These are phyloP conservation scores for Scutellaria barbata DNA, from an alignment of 257 asterid genomes.

Conservation along the genomic window DNA sequence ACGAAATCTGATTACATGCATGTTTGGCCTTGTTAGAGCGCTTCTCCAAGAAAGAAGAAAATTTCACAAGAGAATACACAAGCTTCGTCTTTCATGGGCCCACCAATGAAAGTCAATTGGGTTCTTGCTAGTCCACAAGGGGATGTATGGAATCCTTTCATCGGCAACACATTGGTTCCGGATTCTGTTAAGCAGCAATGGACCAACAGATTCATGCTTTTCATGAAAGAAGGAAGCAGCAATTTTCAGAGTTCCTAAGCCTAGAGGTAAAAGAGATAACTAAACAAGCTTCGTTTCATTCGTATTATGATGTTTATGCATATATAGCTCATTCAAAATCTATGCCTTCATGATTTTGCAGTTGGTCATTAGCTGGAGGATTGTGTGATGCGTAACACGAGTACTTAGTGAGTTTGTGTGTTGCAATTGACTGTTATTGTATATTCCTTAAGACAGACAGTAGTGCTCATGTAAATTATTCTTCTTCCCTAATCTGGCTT, in stretches of 20 bases:
- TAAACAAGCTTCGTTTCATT: too few relatives aligned
- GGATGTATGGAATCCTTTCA: constrained; percentile 67
- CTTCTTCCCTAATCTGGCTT: background rate
- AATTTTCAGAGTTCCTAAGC: constrained; percentile 30
- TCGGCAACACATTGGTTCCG: constrained; percentile 51
- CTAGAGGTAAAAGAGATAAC: constrained; percentile 31
- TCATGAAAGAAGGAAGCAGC: constrained; percentile 47
- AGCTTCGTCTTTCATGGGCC: constrained; percentile 46
- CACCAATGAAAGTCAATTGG: constrained; percentile 75
- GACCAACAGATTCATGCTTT: constrained; percentile 56
- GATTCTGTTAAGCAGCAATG: constrained; percentile 71
- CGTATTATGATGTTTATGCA: background rate
- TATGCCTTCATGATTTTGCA: constrained; percentile 38
- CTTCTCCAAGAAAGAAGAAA: constrained; percentile 40
- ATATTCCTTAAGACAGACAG: background rate
- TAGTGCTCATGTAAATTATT: constrained; percentile 4
- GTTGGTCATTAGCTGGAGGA: constrained; percentile 34
- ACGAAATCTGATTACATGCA: background rate
- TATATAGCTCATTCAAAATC: constrained; percentile 6
- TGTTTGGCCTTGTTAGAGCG: constrained; percentile 41
- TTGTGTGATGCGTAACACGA: background rate
- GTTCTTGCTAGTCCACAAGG: constrained; percentile 66
- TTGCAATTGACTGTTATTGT: background rate
- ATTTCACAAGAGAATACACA: constrained; percentile 23
- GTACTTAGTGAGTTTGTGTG: constrained; percentile 4